Evolutionary conservation across 495 filamentous ascomycete species (phyloP), one percentile per base, ranked within the genome.

Genomic region (Annulohypoxylon stygium): DNA sequence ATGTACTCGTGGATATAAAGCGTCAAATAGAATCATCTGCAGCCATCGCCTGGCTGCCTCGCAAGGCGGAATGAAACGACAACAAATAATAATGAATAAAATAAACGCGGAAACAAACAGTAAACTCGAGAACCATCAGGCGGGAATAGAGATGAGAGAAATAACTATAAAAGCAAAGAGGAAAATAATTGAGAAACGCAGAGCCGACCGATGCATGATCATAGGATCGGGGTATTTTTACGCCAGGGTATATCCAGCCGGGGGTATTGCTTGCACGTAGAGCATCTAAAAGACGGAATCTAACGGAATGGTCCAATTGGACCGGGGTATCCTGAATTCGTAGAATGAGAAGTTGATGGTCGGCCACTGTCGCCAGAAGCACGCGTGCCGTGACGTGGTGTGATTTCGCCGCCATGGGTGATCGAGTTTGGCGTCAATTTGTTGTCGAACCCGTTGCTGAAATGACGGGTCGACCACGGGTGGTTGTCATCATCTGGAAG

Each of bases 301-400:
- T 90, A 93, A 90, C 92, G 92, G 85, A 90, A 93, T 88, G 91
- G 91, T 85, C 91, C 92, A 85, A 92, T 92, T 33, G 92, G 92
- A 86, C 90, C 92, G 88, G 92, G 92, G 92, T 94, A 94, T 93
- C 91, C 92, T 89, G 92, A 93, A 90, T 88, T 87, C 71, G 89
- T 92, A 86, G 93, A 97, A 92, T 96, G 93, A 86, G 93, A 95
- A 84, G 93, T 97, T 77, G 91, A 93, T 79, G 93, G 93, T 74
- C 93, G 93, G 85, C 93, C 93, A 87, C 92, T 94, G 81, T 97
- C 93, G 81, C 90, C 91, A 81, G 93, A 95, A 75, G 89, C 88
- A 80, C 93, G 90, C 75, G 90, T 89, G 78, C 90, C 88, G 84
- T 95, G 92, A 80, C 90, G 93, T 50, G 93, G 92, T 25, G 93